Base-by-base conservation (phyloP, 176 grass and related monocot genomes). In the Lolium multiflorum region DNA sequence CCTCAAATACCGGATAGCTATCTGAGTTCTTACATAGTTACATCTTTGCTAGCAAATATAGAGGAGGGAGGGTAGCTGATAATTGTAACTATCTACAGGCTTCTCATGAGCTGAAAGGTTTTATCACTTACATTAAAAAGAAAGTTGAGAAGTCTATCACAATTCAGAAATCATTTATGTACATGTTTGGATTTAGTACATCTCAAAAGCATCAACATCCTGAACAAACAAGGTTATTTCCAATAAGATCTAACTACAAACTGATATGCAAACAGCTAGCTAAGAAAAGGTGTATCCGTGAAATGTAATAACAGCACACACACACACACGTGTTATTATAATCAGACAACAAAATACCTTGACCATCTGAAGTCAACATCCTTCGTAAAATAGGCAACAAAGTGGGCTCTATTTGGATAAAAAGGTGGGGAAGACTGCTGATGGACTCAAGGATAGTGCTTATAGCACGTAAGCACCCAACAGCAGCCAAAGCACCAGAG, bases 371-470 rank as follows among this genome's bases (percentile, higher is more conserved):
- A 74, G 89, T 93, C 52, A 98, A 78, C 95, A 98, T 95, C 67
- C 86, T 92, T 35, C 73, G 83, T 88, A 98, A 91, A 87, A 98
- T 93, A 78, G 95, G 95, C 76, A 98, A 79, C 81, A 98, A 85
- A 54, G 91, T 92, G 26, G 91, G 93, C 63, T 98, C 95, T 80
- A 98, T 91, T 93, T 95, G 93, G 69, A 89, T 87, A 90, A 93
- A 98, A 67, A 98, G 87, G 82, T 95, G 93, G 60, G 95, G 95
- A 81, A 98, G 93, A 85, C 95, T 93, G 91, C 92, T 95, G 63
- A 98, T 84, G 28, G 95, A 98, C 76, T 98, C 95, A 25, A 98
- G 95, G 63, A 98, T 98, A 61, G 95, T 95, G 91, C 93, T 93
- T 90, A 95, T 87, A 62, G 95, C 93, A 84, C 93, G 95, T 66